Evolutionary conservation across 2,329 filamentous ascomycete species (phyloP).

Genomic region (Alternaria infectoria): DNA sequence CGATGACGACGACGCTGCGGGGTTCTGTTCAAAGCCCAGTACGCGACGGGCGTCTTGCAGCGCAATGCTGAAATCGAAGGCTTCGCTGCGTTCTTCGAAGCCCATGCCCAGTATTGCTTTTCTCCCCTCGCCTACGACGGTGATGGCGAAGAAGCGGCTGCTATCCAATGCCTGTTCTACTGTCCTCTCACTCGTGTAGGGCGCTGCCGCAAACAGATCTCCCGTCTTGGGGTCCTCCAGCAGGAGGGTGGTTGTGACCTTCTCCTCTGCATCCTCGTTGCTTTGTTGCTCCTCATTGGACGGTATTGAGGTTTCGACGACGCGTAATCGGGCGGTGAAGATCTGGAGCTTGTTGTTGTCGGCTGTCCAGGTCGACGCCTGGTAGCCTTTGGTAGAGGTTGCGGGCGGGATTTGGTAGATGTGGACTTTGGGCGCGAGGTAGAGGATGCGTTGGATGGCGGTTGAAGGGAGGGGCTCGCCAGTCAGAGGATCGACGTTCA

Average conservation of each 20-base stretch:
- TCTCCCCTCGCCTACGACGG: conserved; percentile 76
- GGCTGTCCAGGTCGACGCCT: conserved; percentile 76
- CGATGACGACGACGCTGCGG: conserved; percentile 19
- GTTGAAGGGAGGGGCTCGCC: conserved; percentile 71
- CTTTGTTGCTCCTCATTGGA: conserved; percentile 33
- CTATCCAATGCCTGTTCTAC: conserved; percentile 83
- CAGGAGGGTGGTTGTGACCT: conserved; percentile 75
- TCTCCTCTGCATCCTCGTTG: conserved; percentile 54
- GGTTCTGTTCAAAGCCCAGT: conserved; percentile 63
- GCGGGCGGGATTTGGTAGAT: conserved; percentile 88
- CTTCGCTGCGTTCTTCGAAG: conserved; percentile 84
- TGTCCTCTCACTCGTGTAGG: conserved; percentile 68
- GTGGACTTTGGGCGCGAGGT: conserved; percentile 75
- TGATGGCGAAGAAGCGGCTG: conserved; percentile 82
- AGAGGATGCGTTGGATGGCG: conserved; percentile 85
- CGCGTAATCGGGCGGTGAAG: conserved; percentile 81
- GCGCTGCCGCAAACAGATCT: conserved; percentile 82
- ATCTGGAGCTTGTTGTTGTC: conserved; percentile 73
- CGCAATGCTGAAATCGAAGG: conserved; percentile 83
- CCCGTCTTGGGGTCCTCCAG: conserved; percentile 77
- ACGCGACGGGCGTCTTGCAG: conserved; percentile 79
- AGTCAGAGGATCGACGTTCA: conserved; percentile 75
- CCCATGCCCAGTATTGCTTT: conserved; percentile 84
- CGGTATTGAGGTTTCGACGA: conserved; percentile 75
- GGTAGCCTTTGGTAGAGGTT: conserved; percentile 78